Evolutionary conservation across 768 basidiomycete genomes (phyloP).

Genomic region (Mycena vulgaris): DNA sequence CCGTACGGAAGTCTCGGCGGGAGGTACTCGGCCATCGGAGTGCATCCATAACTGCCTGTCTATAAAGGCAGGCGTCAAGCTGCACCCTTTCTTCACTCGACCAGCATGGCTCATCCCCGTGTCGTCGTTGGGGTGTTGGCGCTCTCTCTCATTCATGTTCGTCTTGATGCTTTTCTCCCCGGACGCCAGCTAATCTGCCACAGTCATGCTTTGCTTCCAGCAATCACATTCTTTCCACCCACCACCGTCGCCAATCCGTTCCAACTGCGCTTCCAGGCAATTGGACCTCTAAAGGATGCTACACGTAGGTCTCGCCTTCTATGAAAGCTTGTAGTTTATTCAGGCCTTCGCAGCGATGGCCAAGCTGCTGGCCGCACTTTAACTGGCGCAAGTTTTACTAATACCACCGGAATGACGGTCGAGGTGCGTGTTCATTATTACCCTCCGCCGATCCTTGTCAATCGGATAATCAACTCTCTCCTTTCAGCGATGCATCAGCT

Average conservation of each 20-base stretch:
- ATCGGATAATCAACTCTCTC: slow-evolving; percentile 5
- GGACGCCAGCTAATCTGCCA: neutral
- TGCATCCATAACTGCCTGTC: slow-evolving; percentile 18
- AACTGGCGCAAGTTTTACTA: slow-evolving; percentile 60
- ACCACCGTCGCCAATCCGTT: slow-evolving; percentile 56
- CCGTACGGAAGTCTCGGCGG: slow-evolving; percentile 23
- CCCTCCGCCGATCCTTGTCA: neutral
- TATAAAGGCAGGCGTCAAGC: slow-evolving; percentile 36
- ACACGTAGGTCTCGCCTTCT: slow-evolving; percentile 60
- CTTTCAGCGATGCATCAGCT: slow-evolving; percentile 56
- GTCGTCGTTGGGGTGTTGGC: slow-evolving; percentile 26
- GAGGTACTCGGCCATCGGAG: slow-evolving; percentile 10
- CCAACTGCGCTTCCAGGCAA: slow-evolving; percentile 63
- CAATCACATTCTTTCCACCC: slow-evolving; percentile 36
- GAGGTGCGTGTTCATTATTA: slow-evolving; percentile 45
- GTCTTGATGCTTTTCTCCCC: slow-evolving; percentile 3
- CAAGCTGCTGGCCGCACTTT: slow-evolving; percentile 62
- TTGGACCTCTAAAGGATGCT: slow-evolving; percentile 76
- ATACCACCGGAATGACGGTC: slow-evolving; percentile 73
- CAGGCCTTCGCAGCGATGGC: slow-evolving; percentile 60
- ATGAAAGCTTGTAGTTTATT: slow-evolving; percentile 12
- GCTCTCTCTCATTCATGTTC: slow-evolving; percentile 36
- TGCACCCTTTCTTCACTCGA: slow-evolving; percentile 24
- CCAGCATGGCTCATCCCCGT: slow-evolving; percentile 31
- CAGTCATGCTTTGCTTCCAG: slow-evolving; percentile 35